A percentile compares a stretch with the other conserved stretches of the same genome.
phyloP scores from a whole-genome alignment of 805 yeast genomes.

The Candida succiphila region DNA sequence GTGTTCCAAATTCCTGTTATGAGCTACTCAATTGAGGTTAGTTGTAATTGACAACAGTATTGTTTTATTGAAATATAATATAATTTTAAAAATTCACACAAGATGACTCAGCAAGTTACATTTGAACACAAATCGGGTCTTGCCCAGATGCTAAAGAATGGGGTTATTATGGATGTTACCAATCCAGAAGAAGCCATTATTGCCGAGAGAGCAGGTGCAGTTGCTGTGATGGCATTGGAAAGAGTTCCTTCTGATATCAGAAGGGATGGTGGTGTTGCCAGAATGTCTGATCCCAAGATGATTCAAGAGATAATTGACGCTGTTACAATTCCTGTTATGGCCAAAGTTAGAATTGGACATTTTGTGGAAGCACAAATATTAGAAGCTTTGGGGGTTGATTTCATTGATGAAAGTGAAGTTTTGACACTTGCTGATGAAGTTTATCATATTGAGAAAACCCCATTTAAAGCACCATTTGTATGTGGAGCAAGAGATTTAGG shows the following conservation, averaged over 20 bases:
- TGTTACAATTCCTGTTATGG: slow-evolving; percentile 73
- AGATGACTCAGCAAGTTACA: slow-evolving; percentile 1
- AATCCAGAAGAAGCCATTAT: slow-evolving; percentile 71
- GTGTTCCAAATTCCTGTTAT: too few species aligned
- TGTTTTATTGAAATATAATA: too few species aligned
- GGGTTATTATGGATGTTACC: slow-evolving; percentile 68
- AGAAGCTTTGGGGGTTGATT: slow-evolving; percentile 64
- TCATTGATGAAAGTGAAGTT: slow-evolving; percentile 79
- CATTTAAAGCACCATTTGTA: slow-evolving; percentile 66
- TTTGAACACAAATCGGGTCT: slow-evolving; percentile 63
- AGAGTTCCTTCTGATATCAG: slow-evolving; percentile 82
- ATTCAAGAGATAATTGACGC: slow-evolving; percentile 64
- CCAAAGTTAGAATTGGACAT: slow-evolving; percentile 79
- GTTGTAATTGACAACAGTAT: too few species aligned
- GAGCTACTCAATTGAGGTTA: too few species aligned
- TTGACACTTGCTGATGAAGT: slow-evolving; percentile 72
- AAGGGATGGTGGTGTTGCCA: slow-evolving; percentile 70
- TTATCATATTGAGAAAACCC: slow-evolving; percentile 50
- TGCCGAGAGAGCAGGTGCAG: slow-evolving; percentile 80
- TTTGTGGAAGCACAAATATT: slow-evolving; percentile 72
- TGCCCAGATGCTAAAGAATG: slow-evolving; percentile 81
- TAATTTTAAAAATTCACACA: too few species aligned
- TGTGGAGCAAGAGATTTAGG: slow-evolving; percentile 80
- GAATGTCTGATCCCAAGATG: slow-evolving; percentile 82
- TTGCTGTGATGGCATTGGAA: slow-evolving; percentile 86